A percentile compares a stretch with the other conserved stretches of the same genome.
These are phyloP conservation scores for Chimonanthus salicifolius DNA, from an alignment of 164 flowering plant genomes.

Conservation along the genomic window DNA sequence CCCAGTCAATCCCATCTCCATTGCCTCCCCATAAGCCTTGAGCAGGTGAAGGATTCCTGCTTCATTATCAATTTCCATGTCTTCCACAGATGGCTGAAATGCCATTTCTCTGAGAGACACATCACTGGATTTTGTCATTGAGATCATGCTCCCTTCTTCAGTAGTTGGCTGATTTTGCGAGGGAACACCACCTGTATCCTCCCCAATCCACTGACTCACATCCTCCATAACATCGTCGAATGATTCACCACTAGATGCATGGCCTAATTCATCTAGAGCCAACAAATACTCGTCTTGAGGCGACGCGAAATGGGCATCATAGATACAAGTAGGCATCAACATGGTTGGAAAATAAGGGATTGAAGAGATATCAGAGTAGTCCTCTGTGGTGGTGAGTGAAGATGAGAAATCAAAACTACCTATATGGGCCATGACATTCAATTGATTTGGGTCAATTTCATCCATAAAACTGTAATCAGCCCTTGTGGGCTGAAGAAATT, in stretches of 20 bases:
- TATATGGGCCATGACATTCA: constrained; percentile 12
- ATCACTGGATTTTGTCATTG: constrained; percentile 7
- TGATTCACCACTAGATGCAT: constrained; percentile 1
- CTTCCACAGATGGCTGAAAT: constrained; percentile 18
- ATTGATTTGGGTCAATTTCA: constrained; percentile 10
- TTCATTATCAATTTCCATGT: constrained; percentile 25
- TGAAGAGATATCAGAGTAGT: constrained; percentile 16
- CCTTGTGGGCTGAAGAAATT: constrained; percentile 25
- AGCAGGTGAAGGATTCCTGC: constrained; percentile 36
- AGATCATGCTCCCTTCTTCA: constrained; percentile 18
- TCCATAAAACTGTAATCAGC: constrained; percentile 15
- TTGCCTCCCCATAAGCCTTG: constrained; percentile 53
- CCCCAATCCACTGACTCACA: constrained; percentile 14
- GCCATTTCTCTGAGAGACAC: constrained; percentile 9
- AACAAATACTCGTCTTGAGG: constrained; percentile 8
- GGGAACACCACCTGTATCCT: constrained; percentile 15
- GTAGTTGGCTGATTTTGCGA: constrained; percentile 8
- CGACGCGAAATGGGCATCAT: not conserved
- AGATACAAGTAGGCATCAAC: not conserved
- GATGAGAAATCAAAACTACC: constrained; percentile 23
- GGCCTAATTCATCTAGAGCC: constrained; percentile 14
- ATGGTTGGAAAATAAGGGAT: constrained; percentile 5
- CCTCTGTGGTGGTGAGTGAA: constrained; percentile 16
- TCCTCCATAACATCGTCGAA: constrained; percentile 8
- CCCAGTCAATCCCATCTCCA: constrained; percentile 29